Evolutionary conservation across 192 early-diverging fungal genomes (phyloP).

Genomic region (Coemansia sp.): DNA sequence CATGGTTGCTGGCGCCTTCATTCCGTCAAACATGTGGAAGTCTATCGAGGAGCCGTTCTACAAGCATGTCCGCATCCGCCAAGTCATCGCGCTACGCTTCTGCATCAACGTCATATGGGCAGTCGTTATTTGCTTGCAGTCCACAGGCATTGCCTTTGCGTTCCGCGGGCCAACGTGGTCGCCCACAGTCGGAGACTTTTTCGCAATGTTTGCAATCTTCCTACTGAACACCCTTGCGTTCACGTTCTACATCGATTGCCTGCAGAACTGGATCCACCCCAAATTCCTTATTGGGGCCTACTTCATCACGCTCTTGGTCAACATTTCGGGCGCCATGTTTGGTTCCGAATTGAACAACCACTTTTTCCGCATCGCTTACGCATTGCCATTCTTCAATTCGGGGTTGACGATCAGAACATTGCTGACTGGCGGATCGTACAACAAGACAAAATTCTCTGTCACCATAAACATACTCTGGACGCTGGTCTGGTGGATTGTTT

Average conservation of each 20-base stretch:
- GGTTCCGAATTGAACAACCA: constrained; percentile 49
- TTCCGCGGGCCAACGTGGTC: constrained; percentile 46
- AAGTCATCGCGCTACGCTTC: constrained; percentile 31
- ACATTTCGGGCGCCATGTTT: constrained; percentile 44
- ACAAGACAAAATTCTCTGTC: constrained; percentile 31
- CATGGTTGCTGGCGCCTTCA: constrained; percentile 48
- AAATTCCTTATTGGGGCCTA: constrained; percentile 41
- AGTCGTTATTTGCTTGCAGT: constrained; percentile 29
- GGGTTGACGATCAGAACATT: constrained; percentile 35
- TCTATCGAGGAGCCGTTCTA: constrained; percentile 50
- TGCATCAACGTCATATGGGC: constrained; percentile 40
- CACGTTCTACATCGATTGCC: constrained; percentile 49
- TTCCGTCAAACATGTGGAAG: constrained; percentile 57
- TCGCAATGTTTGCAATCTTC: constrained; percentile 40
- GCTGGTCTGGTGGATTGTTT: constrained; percentile 42
- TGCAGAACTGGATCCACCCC: constrained; percentile 53
- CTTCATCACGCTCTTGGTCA: constrained; percentile 43
- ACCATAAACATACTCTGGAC: constrained; percentile 31
- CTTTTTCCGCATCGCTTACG: constrained; percentile 51
- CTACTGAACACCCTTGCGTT: constrained; percentile 41
- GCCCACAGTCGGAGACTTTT: constrained; percentile 36
- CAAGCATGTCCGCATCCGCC: constrained; percentile 31
- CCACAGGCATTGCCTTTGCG: constrained; percentile 34
- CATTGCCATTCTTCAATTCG: constrained; percentile 36
- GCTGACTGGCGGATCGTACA: constrained; percentile 37